phyloP scores from a whole-genome alignment of 2,329 filamentous ascomycete genomes.

The Arthrobotrys entomopaga region DNA sequence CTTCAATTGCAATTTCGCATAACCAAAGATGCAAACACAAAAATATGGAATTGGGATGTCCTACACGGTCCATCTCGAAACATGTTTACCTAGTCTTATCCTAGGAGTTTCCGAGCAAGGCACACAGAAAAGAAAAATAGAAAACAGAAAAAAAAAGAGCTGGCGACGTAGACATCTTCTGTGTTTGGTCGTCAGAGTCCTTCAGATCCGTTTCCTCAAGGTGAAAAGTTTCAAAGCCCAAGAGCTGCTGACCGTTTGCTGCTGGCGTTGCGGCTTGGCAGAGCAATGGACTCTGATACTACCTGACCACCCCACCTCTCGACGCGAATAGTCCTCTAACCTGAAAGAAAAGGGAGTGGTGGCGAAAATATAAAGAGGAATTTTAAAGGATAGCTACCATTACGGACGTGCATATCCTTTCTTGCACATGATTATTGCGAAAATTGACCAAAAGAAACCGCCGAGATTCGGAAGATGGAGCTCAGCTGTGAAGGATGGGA shows the following conservation, averaged over 20 bases:
- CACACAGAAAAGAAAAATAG: neutral
- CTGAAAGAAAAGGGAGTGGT: too few relatives aligned
- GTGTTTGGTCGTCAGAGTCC: constrained; percentile 41
- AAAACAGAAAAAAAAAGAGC: too few relatives aligned
- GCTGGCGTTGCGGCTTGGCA: constrained; percentile 22
- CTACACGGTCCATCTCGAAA: constrained; percentile 22
- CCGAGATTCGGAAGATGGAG: constrained; percentile 14
- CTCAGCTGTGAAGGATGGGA: neutral
- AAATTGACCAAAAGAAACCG: constrained; percentile 29
- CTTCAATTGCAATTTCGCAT: constrained; percentile 6
- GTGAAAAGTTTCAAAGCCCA: constrained; percentile 21
- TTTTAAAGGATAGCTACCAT: constrained; percentile 20
- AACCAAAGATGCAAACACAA: neutral
- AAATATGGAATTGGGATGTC: constrained; percentile 6
- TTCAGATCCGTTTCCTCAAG: constrained; percentile 46
- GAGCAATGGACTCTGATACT: neutral
- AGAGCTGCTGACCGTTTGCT: constrained; percentile 18
- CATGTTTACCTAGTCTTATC: constrained; percentile 27
- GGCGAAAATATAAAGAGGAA: constrained; percentile 3
- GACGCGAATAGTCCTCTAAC: too few relatives aligned
- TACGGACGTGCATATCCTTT: constrained; percentile 20
- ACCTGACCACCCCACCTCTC: constrained; percentile 19
- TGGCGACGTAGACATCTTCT: constrained; percentile 13
- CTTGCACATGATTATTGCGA: constrained; percentile 20
- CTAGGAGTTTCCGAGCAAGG: constrained; percentile 23